Conservation (phyloP, 1,139 yeast genomes). For the Taiozyma sp. region DNA sequence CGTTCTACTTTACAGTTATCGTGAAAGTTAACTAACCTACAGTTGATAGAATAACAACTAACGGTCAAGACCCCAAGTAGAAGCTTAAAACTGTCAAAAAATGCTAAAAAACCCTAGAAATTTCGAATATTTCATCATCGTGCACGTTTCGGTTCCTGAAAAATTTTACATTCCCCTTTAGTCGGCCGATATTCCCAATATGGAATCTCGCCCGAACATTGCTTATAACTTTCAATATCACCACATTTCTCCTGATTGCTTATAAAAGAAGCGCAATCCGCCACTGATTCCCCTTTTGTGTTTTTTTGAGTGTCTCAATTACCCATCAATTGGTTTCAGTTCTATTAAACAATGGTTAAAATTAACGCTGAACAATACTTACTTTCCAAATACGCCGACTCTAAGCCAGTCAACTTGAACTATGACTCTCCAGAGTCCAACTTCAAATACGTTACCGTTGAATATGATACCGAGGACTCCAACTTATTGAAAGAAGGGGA, state of each 20-base stretch:
- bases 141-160: neutral
- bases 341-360: conserved; percentile 12
- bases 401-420: conserved; percentile 27
- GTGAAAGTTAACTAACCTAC: too few relatives aligned
- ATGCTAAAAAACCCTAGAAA: neutral
- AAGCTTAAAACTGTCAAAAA: too few relatives aligned
- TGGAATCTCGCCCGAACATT: neutral
- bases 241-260: neutral
- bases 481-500: conserved; percentile 36
- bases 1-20: too few relatives aligned
- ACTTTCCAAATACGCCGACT: conserved; percentile 23
- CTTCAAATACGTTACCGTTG: conserved; percentile 29
- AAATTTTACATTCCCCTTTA: neutral
- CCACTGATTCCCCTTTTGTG: neutral
- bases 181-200: neutral
- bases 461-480: conserved; percentile 23
- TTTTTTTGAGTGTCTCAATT: neutral
- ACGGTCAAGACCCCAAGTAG: too few relatives aligned
- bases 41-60: too few relatives aligned
- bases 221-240: neutral
- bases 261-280: neutral
- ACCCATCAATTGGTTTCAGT: neutral
- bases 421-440: conserved; percentile 30
- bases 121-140: neutral
- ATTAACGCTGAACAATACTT: conserved; percentile 29